A percentile compares a stretch with the other conserved stretches of the same genome.
phyloP scores from a whole-genome alignment of 1,284 basidiomycete species.

The Cutaneotrichosporon sp. region DNA sequence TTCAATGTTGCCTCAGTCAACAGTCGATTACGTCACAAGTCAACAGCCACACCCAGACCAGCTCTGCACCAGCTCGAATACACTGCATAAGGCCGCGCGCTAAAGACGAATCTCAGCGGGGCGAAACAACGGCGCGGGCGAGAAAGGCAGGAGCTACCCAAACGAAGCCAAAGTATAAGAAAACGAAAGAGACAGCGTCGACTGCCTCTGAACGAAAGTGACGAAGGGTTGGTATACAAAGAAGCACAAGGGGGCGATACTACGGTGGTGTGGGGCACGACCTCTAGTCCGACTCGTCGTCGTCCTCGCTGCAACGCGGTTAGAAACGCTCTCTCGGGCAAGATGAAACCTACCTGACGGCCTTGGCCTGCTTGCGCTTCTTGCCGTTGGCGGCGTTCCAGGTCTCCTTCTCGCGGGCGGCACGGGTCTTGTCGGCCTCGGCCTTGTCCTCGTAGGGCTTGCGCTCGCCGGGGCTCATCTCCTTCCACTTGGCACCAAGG shows the following conservation, averaged over 20 bases:
- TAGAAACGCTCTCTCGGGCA: neutral
- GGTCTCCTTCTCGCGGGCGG: conserved; percentile 55
- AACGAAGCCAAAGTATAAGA: neutral
- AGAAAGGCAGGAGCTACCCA: neutral
- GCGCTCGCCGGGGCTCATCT: conserved; percentile 73
- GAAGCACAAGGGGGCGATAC: neutral
- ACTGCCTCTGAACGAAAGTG: neutral
- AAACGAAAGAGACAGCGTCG: neutral
- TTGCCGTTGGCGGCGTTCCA: conserved; percentile 51
- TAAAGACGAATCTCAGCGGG: conserved; percentile 2
- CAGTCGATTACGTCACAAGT: too few species aligned
- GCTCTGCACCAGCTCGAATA: conserved; percentile 6
- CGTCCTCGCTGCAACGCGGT: conserved; percentile 4
- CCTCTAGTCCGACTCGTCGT: conserved; percentile 3
- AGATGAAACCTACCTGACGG: neutral
- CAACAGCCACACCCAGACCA: too few species aligned
- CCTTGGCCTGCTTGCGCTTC: conserved; percentile 20
- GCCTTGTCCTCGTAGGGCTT: conserved; percentile 92
- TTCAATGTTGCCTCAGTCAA: too few species aligned
- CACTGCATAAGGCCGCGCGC: conserved; percentile 9
- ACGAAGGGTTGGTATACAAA: neutral
- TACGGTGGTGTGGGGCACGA: neutral
- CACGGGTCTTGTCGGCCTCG: conserved; percentile 72
- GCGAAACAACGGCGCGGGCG: conserved; percentile 5
- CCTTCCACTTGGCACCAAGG: conserved; percentile 85